Evolutionary conservation across 257 asterid genomes (phyloP), one percentile per base, ranked within the genome.

Genomic region (Solanum neorickii): DNA sequence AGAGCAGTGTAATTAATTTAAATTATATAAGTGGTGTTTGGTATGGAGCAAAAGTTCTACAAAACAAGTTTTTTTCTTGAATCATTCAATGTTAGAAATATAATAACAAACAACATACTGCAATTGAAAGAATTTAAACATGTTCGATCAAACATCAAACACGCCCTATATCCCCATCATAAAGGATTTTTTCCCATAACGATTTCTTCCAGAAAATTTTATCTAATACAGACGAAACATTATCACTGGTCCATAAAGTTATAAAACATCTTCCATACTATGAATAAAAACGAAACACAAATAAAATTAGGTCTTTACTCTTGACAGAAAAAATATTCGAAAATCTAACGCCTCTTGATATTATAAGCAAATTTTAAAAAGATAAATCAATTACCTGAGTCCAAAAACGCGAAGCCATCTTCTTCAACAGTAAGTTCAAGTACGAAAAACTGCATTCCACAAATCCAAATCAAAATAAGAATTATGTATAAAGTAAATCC

Each of bases 341-440:
- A 35, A 35, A 33, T 5, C 74, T 66, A 25, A 59, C 33, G 31
- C 42, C 42, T 31, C 23, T 84, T 65, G 3, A 16, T 33, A 7
- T 13, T 68, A 4, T 9, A 14, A 66, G 25, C 6, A 20, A 25
- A 52, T 42, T 68, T 33, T 27, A 3, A 42, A 47, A 66, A 15
- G 11, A 21, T 5, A 69, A 44, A 44, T 39, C 23, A 86, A 89
- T 23, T 69, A 88, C 93, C 91, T 89, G 93, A n/a, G 86, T 87
- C 91, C 91, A 91, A 89, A 91, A 91, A 29, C 87, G 68, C 37
- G 93, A 91, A 3, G 88, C 88, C 92, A 89, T 87, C 84, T 73
- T 88, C 47, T 72, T 86, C 74, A 21, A 6, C 39, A 21, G 74
- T 3, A 18, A 41, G 31, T 52, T 47, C 6, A 75, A 2, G 7